Evolutionary conservation across 2,329 filamentous ascomycete species (phyloP).

Genomic region (Cytospora piceae): DNA sequence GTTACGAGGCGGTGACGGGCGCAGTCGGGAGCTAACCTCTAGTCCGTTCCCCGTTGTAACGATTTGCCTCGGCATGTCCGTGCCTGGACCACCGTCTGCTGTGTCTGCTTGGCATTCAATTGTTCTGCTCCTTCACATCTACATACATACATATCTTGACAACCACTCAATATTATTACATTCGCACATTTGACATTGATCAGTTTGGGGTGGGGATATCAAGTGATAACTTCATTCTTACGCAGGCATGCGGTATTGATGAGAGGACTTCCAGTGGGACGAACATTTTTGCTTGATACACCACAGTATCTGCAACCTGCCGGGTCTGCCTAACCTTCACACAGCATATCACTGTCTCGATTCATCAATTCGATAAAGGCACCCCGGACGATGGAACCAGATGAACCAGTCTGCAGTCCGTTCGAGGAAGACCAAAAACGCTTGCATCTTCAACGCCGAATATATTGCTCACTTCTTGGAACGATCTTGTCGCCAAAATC

Average conservation of each 20-base stretch:
- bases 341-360: too few species aligned
- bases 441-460: too few species aligned
- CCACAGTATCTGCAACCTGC: neutral
- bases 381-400: too few species aligned
- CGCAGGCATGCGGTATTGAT: neutral
- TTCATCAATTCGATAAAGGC: too few species aligned
- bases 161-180: too few species aligned
- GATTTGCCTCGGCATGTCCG: neutral
- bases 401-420: too few species aligned
- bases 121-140: too few species aligned
- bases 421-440: too few species aligned
- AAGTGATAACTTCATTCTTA: neutral
- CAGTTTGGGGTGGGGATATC: neutral
- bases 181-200: neutral
- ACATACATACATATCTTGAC: too few species aligned
- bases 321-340: neutral
- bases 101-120: neutral
- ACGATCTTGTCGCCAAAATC: too few species aligned
- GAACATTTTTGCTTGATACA: neutral
- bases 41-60: neutral
- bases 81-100: neutral
- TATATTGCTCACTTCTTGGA: too few species aligned
- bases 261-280: neutral
- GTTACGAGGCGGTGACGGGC: conserved; percentile 10
- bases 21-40: neutral